Evolutionary conservation across 768 basidiomycete genomes (phyloP).

Genomic region (Termitomyces titanicus): DNA sequence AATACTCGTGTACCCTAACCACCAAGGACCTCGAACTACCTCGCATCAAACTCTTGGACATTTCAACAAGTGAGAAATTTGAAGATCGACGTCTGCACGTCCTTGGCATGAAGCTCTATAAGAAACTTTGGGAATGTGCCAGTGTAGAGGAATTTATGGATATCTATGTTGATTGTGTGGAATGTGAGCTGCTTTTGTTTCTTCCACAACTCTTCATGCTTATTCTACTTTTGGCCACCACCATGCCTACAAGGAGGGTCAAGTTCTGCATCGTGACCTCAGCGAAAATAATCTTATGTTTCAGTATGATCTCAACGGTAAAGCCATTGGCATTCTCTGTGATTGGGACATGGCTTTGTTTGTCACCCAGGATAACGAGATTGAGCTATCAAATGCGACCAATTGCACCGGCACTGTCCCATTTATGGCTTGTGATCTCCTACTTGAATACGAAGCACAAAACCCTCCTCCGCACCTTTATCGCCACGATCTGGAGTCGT

Average conservation of each 20-base stretch:
- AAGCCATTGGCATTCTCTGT: constrained; percentile 19
- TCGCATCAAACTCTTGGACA: too few species aligned
- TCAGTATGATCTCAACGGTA: not conserved
- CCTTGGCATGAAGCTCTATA: constrained; percentile 12
- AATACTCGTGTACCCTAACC: not conserved
- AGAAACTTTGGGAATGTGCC: constrained; percentile 18
- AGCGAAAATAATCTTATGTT: constrained; percentile 29
- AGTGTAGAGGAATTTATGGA: constrained; percentile 22
- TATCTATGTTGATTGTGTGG: constrained; percentile 25
- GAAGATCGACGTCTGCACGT: not conserved
- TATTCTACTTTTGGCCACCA: constrained; percentile 18
- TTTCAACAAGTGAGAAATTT: not conserved
- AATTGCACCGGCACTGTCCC: constrained; percentile 25
- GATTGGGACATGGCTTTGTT: constrained; percentile 25
- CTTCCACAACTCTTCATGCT: not conserved
- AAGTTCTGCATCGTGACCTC: constrained; percentile 28
- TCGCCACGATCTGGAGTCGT: constrained; percentile 23
- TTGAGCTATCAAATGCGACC: constrained; percentile 6
- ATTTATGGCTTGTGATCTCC: constrained; percentile 27
- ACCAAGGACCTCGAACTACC: too few species aligned
- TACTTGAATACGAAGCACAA: constrained; percentile 1
- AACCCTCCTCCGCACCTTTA: constrained; percentile 11
- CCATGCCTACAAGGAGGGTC: constrained; percentile 14
- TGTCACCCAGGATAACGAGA: constrained; percentile 6
- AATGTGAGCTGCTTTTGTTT: constrained; percentile 22